Conservation (phyloP, 768 basidiomycete species). For the Pleurotus sapidus region DNA sequence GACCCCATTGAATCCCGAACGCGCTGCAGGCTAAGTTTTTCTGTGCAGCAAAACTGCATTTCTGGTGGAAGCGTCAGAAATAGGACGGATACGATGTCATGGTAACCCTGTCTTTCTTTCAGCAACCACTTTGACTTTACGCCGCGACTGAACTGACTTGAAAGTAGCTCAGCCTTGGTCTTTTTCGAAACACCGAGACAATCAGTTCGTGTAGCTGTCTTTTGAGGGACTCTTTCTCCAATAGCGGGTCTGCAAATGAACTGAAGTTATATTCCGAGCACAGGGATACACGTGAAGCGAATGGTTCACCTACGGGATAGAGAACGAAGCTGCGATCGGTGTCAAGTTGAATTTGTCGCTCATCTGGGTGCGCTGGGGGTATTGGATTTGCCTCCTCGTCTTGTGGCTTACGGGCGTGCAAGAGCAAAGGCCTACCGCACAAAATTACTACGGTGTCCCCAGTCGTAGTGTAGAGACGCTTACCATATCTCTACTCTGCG, state of each 20-base stretch:
- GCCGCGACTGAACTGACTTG: slow-evolving; percentile 43
- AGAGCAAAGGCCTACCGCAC: slow-evolving; percentile 30
- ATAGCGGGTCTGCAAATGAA: slow-evolving; percentile 13
- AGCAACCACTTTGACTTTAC: no score
- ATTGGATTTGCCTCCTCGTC: no score
- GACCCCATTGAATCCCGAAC: slow-evolving; percentile 88
- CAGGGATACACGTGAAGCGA: slow-evolving; percentile 1
- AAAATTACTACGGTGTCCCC: no score
- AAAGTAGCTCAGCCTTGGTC: slow-evolving; percentile 78
- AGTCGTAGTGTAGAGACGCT: slow-evolving; percentile 8
- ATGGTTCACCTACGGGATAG: slow-evolving; percentile 78
- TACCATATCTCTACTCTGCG: slow-evolving; percentile 42
- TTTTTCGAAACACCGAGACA: slow-evolving; percentile 69
- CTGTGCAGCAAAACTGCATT: slow-evolving; percentile 53
- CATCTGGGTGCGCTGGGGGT: slow-evolving; percentile 58
- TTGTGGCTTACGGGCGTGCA: slow-evolving; percentile 22
- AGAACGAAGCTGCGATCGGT: slow-evolving; percentile 92
- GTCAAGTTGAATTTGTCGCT: slow-evolving; percentile 84
- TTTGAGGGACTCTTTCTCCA: slow-evolving; percentile 58
- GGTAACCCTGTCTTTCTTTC: slow-evolving; percentile 39
- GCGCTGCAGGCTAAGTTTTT: slow-evolving; percentile 75
- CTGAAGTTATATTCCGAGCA: neutral
- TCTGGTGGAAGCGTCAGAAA: slow-evolving; percentile 69
- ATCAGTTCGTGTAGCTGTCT: slow-evolving; percentile 67
- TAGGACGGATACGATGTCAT: slow-evolving; percentile 84